Conservation (phyloP, 257 asterid species). For the Galeopsis tetrahit region DNA sequence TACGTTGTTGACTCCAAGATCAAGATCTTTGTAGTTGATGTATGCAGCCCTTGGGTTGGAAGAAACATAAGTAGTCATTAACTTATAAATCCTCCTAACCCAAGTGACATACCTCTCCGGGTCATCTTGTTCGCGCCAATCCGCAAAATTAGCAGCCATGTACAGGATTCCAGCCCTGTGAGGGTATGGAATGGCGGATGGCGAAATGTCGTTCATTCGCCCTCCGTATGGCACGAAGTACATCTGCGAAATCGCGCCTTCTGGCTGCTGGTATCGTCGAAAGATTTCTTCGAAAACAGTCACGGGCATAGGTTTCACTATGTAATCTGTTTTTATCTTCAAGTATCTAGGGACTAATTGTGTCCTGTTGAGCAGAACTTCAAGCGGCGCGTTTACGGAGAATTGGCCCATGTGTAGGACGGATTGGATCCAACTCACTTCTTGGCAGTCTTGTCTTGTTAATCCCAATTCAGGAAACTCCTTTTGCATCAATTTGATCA, state of each 20-base stretch:
- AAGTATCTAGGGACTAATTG: not conserved
- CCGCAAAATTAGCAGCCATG: conserved; percentile 20
- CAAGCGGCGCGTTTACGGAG: not conserved
- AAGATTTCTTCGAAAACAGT: conserved; percentile 38
- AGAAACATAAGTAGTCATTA: conserved; percentile 39
- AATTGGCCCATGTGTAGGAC: not conserved
- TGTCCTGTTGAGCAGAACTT: conserved; percentile 31
- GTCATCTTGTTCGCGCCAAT: not conserved
- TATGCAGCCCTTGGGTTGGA: conserved; percentile 37
- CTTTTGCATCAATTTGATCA: conserved; percentile 13
- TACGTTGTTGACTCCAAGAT: conserved; percentile 36
- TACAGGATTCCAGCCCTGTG: conserved; percentile 39
- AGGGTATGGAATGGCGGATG: conserved; percentile 31
- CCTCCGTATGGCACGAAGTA: conserved; percentile 45
- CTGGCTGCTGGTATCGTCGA: conserved; percentile 30
- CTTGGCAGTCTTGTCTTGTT: conserved; percentile 19
- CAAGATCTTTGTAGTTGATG: conserved; percentile 46
- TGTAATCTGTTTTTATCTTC: conserved; percentile 46
- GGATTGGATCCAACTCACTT: conserved; percentile 36
- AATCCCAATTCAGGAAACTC: conserved; percentile 32
- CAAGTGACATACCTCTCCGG: conserved; percentile 31
- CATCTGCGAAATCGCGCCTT: not conserved
- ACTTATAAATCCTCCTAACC: conserved; percentile 32
- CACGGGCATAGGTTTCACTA: conserved; percentile 36
- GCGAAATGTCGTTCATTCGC: conserved; percentile 25